Base-by-base conservation (phyloP, 2,329 filamentous ascomycete genomes). In the Fusarium liriodendri region DNA sequence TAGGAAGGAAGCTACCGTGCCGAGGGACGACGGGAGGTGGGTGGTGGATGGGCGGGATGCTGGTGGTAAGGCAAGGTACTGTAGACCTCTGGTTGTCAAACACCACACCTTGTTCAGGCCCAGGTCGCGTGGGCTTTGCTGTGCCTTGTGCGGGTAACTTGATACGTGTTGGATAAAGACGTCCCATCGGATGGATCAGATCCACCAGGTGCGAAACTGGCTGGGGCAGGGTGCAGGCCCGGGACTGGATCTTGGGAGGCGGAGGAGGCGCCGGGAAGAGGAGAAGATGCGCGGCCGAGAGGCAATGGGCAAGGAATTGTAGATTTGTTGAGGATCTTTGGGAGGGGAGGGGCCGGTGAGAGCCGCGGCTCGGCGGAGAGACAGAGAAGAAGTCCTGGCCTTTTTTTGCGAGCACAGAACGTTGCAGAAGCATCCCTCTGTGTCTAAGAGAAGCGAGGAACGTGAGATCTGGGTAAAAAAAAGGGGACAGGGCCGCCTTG, bases 271-370 rank as follows among this genome's bases (percentile, higher is more conserved):
- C 61, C 64, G 64, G 57, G 71, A 72, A 74, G 71, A 71, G 61
- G 50, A 64, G 61, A 72, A 74, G 71, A 74, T 74, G 71, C 52
- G 72, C 68, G 69, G 72, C 69, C 69, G 74, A 74, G 72, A 74
- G 72, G 69, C 71, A 62, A 74, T 61, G 65, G 68, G 68, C 65
- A 74, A 62, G 66, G 72, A 62, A 61, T 64, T 55, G 54, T 69
- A 74, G 71, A 74, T 74, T 74, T 74, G 72, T 74, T 74, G 72
- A 74, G 72, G 72, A 74, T 73, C 62, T 66, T 69, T 47, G 42
- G 42, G 42, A 45, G 71, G 71, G 71, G 64, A 54, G 58, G 63
- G 66, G 52, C 66, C 65, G 62, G 68, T 63, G 45, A 67, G 45
- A 67, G 67, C 69, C 69, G 69, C 69, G 69, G 66, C 57, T 66